These are phyloP conservation scores for Lodderomyces metapsilosis DNA, from an alignment of 1,139 yeast genomes.

Conservation along the genomic window DNA sequence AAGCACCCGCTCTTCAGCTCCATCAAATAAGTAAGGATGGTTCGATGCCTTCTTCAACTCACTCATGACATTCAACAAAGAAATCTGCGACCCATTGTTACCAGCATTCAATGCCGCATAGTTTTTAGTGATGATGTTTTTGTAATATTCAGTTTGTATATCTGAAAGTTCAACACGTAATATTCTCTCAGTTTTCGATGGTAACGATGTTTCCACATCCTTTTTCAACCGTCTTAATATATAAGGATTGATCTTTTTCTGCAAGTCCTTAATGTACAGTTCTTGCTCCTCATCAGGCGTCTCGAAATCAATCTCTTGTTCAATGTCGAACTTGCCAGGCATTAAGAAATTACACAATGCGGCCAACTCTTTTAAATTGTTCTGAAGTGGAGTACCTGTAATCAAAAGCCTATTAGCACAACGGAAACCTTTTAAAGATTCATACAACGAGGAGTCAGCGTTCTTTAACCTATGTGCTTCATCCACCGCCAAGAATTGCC, in stretches of 20 bases:
- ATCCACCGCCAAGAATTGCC: conserved; percentile 98
- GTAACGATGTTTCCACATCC: conserved; percentile 95
- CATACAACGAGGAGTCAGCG: conserved; percentile 90
- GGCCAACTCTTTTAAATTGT: conserved; percentile 91
- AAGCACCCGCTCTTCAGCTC: conserved; percentile 84
- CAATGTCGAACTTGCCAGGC: conserved; percentile 91
- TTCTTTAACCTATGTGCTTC: conserved; percentile 97
- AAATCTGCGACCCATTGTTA: conserved; percentile 73
- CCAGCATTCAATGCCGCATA: conserved; percentile 91
- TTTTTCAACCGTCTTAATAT: conserved; percentile 90
- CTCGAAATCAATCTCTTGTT: conserved; percentile 93
- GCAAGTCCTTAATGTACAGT: conserved; percentile 80
- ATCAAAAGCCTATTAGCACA: conserved; percentile 83
- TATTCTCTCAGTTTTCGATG: conserved; percentile 92
- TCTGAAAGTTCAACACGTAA: conserved; percentile 93
- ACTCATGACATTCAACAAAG: conserved; percentile 87
- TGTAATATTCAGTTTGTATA: conserved; percentile 91
- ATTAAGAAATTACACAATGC: conserved; percentile 91
- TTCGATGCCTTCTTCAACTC: conserved; percentile 96
- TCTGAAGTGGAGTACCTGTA: conserved; percentile 97
- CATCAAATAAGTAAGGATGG: conserved; percentile 93
- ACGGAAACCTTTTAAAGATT: conserved; percentile 77
- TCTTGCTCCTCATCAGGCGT: conserved; percentile 86
- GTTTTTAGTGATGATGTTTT: conserved; percentile 87
- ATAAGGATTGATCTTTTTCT: conserved; percentile 82